phyloP scores from a whole-genome alignment of 1,284 basidiomycete genomes.

The Naganishia liquefaciens region DNA sequence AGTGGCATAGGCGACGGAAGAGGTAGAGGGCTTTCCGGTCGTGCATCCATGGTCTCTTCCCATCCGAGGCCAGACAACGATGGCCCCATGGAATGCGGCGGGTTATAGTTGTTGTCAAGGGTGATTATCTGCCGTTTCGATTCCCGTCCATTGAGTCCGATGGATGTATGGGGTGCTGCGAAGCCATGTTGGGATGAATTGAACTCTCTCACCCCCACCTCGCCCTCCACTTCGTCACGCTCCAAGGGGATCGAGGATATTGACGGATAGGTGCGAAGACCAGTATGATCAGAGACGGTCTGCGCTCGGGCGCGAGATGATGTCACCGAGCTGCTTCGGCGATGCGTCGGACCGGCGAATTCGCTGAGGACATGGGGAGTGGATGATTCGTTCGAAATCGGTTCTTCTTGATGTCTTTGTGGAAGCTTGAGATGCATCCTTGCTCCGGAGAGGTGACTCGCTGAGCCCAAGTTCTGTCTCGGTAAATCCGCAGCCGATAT shows the following conservation, averaged over 20 bases:
- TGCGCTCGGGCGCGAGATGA: slow-evolving; percentile 19
- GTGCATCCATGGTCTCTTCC: background rate
- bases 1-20: slow-evolving; percentile 21
- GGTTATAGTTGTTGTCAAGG: slow-evolving; percentile 7
- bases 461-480: background rate
- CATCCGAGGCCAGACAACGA: slow-evolving; percentile 11
- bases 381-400: background rate
- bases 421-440: slow-evolving; percentile 23
- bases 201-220: too few relatives aligned
- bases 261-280: slow-evolving; percentile 17
- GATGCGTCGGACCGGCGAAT: background rate
- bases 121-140: slow-evolving; percentile 1
- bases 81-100: background rate
- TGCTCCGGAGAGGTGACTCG: slow-evolving; percentile 17
- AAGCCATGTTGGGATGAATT: too few relatives aligned
- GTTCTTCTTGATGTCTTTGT: slow-evolving; percentile 1
- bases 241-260: slow-evolving; percentile 14
- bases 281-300: slow-evolving; percentile 22
- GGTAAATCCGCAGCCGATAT: background rate
- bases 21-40: slow-evolving; percentile 17
- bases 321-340: background rate
- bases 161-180: too few relatives aligned
- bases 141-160: too few relatives aligned
- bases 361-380: background rate
- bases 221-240: background rate